A percentile compares a stretch with the other conserved stretches of the same genome.
phyloP scores from a whole-genome alignment of 371 early-diverging fungal genomes.

The Rhizomucor miehei region DNA sequence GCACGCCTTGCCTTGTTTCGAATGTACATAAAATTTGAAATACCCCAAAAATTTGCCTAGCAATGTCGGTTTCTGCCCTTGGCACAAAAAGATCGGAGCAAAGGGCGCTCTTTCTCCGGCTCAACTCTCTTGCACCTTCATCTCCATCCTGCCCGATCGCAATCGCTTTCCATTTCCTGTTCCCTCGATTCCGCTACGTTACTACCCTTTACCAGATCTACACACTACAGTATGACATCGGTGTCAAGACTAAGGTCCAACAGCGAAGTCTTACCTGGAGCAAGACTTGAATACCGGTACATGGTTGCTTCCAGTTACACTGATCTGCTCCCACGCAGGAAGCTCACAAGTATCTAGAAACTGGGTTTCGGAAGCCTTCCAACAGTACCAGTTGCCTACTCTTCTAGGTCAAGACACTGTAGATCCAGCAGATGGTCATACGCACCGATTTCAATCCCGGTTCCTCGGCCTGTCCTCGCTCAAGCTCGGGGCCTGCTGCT shows the following conservation, averaged over 20 bases:
- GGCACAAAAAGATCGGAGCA: too few species aligned
- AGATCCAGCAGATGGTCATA: constrained; percentile 17
- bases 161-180: too few species aligned
- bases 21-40: too few species aligned
- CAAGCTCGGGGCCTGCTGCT: constrained; percentile 14
- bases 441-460: constrained; percentile 24
- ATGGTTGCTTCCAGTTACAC: constrained; percentile 1
- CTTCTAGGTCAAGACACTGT: constrained; percentile 11
- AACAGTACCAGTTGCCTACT: constrained; percentile 16
- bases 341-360: constrained; percentile 1
- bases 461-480: constrained; percentile 33
- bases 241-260: constrained; percentile 14
- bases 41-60: too few species aligned
- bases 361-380: constrained; percentile 26
- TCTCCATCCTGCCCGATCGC: too few species aligned
- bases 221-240: constrained; percentile 8
- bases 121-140: too few species aligned
- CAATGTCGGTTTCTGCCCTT: too few species aligned
- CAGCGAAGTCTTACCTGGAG: constrained; percentile 17
- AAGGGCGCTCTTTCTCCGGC: too few species aligned
- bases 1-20: too few species aligned
- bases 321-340: not conserved
- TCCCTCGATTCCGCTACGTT: too few species aligned
- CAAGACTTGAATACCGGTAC: constrained; percentile 10
- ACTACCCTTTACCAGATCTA: too few species aligned